phyloP scores from a whole-genome alignment of 2,329 filamentous ascomycete genomes.

The Monosporascus sp. region DNA sequence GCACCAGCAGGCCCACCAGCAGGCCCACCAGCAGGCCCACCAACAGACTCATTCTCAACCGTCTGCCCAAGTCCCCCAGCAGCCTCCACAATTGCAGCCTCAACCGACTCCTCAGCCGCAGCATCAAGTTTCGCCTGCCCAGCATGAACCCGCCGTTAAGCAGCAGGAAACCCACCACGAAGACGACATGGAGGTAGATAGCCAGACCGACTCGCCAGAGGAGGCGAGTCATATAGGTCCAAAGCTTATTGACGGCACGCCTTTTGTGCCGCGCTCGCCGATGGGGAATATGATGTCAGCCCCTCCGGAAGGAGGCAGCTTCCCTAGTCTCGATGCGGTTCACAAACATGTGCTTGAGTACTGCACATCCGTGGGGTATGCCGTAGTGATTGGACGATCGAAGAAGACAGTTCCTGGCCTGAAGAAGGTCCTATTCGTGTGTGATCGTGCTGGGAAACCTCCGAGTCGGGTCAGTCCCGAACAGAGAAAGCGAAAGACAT shows the following conservation, averaged over 20 bases:
- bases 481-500: constrained; percentile 60
- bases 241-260: constrained; percentile 44
- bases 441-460: constrained; percentile 59
- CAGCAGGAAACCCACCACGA: constrained; percentile 36
- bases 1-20: constrained; percentile 26
- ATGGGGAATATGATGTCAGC: constrained; percentile 58
- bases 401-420: constrained; percentile 63
- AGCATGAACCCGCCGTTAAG: constrained; percentile 22
- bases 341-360: constrained; percentile 61
- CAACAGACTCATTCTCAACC: constrained; percentile 21
- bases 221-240: constrained; percentile 39
- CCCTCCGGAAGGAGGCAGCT: constrained; percentile 59
- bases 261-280: constrained; percentile 48
- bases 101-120: constrained; percentile 21
- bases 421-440: constrained; percentile 64
- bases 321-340: constrained; percentile 58
- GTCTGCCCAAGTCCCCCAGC: constrained; percentile 18
- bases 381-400: constrained; percentile 62
- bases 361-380: constrained; percentile 62
- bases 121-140: constrained; percentile 28
- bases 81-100: constrained; percentile 20
- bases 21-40: constrained; percentile 26
- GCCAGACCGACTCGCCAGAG: constrained; percentile 40
- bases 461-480: constrained; percentile 58
- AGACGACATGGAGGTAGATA: constrained; percentile 51